A percentile compares a stretch with the other conserved stretches of the same genome.
These are phyloP conservation scores for Trichoderma atroviride DNA, from an alignment of 2,329 filamentous ascomycete genomes.

Conservation along the genomic window DNA sequence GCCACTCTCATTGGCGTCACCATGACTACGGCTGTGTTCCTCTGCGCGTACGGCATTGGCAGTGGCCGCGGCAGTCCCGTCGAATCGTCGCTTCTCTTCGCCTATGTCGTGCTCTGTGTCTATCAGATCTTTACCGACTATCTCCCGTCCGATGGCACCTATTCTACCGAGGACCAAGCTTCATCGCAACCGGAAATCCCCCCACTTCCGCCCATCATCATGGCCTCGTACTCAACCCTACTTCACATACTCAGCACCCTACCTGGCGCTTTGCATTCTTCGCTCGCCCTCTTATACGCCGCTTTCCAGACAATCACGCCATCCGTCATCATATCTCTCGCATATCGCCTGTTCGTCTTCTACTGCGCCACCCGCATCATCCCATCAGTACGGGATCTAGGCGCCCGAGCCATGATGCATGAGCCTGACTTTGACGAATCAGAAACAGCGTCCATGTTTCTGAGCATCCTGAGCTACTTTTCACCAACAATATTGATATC, in stretches of 20 bases:
- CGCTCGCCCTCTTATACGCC: constrained; percentile 82
- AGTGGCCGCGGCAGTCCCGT: constrained; percentile 93
- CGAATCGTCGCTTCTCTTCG: constrained; percentile 92
- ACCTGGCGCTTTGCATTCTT: constrained; percentile 81
- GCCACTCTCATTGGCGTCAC: constrained; percentile 90
- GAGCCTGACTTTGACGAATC: constrained; percentile 84
- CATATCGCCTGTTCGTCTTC: constrained; percentile 91
- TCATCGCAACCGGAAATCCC: constrained; percentile 81
- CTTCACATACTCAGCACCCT: constrained; percentile 80
- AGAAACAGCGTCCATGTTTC: constrained; percentile 76
- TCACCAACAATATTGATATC: constrained; percentile 92
- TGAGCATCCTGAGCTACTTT: constrained; percentile 89
- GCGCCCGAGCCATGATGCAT: constrained; percentile 78
- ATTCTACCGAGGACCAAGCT: constrained; percentile 53
- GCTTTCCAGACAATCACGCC: constrained; percentile 95
- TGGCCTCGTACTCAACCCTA: constrained; percentile 95
- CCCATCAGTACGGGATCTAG: constrained; percentile 85
- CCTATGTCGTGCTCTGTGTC: constrained; percentile 96
- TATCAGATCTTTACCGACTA: constrained; percentile 99
- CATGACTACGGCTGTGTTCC: constrained; percentile 88
- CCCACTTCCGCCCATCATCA: constrained; percentile 94
- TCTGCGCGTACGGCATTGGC: constrained; percentile 91
- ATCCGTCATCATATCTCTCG: constrained; percentile 91
- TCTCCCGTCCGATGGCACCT: constrained; percentile 72
- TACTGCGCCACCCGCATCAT: constrained; percentile 96